Evolutionary conservation across 2,329 filamentous ascomycete genomes (phyloP).

Genomic region (Parascedosporium putredinis): DNA sequence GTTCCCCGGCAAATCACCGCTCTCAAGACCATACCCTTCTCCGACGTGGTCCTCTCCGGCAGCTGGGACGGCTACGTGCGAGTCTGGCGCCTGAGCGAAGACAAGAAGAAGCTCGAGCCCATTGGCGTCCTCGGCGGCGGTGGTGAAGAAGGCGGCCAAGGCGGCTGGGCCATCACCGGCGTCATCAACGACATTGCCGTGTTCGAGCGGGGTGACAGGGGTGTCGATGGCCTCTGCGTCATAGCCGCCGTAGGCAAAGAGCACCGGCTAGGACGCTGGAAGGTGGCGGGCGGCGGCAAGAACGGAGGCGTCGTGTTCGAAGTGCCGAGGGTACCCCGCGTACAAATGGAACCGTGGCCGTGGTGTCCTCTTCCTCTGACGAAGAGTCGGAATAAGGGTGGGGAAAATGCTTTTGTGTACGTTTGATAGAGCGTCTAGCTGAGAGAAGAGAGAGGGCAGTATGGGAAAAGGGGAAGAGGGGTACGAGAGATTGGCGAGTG

Average conservation of each 20-base stretch:
- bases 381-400: conserved; percentile 10
- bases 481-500: too few species aligned
- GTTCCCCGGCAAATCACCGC: conserved; percentile 87
- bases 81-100: conserved; percentile 74
- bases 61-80: conserved; percentile 90
- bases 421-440: not conserved
- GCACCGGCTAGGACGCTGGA: conserved; percentile 77
- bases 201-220: conserved; percentile 72
- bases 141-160: conserved; percentile 17
- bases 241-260: conserved; percentile 82
- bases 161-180: conserved; percentile 45
- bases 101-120: conserved; percentile 67
- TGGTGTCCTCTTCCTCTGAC: conserved; percentile 24
- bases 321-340: conserved; percentile 45
- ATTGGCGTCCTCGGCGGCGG: conserved; percentile 53
- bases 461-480: not conserved
- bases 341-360: conserved; percentile 7
- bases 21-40: conserved; percentile 75
- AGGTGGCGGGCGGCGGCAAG: conserved; percentile 49
- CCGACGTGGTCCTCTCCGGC: conserved; percentile 79
- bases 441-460: not conserved
- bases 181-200: conserved; percentile 82
- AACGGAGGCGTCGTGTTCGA: conserved; percentile 89
- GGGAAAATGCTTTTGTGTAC: not conserved
- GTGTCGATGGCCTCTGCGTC: conserved; percentile 68